phyloP scores from a whole-genome alignment of 768 basidiomycete species.

The Panaeolus papilionaceus region DNA sequence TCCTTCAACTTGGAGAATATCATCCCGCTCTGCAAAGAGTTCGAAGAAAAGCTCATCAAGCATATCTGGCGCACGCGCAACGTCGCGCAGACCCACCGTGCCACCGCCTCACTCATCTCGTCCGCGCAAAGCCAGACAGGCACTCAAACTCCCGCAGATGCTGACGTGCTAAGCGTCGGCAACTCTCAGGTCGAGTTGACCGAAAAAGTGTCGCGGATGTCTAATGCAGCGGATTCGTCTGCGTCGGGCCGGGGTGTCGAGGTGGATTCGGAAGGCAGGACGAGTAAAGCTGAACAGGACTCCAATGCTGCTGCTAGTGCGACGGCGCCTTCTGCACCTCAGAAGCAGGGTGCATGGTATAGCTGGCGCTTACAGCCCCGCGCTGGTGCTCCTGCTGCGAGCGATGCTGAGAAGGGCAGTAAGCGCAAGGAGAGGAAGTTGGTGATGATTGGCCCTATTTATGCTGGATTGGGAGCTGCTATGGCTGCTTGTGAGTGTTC shows the following conservation, averaged over 20 bases:
- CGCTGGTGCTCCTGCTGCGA: slow-evolving; percentile 23
- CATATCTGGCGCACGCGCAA: slow-evolving; percentile 68
- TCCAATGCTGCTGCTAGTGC: slow-evolving; percentile 24
- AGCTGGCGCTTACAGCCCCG: slow-evolving; percentile 51
- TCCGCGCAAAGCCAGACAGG: not conserved
- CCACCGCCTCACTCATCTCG: slow-evolving; percentile 17
- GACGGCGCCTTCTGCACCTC: slow-evolving; percentile 16
- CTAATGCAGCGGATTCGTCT: not conserved
- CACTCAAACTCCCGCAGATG: not conserved
- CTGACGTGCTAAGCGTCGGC: not conserved
- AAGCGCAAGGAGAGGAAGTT: slow-evolving; percentile 49
- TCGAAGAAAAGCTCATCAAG: slow-evolving; percentile 80
- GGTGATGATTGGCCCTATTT: slow-evolving; percentile 70
- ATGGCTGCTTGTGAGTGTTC: slow-evolving; percentile 61
- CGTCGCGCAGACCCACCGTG: not conserved
- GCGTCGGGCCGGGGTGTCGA: not conserved
- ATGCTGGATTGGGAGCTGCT: slow-evolving; percentile 71
- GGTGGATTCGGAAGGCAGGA: not conserved
- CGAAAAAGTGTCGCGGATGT: slow-evolving; percentile 36
- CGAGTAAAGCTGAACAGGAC: slow-evolving; percentile 23
- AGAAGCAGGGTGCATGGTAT: slow-evolving; percentile 43
- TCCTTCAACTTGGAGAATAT: slow-evolving; percentile 72
- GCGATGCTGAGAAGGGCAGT: slow-evolving; percentile 47
- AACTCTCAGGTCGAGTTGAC: slow-evolving; percentile 38
- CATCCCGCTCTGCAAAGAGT: slow-evolving; percentile 72